Base-by-base conservation (phyloP, 2,329 filamentous ascomycete species). In the Diaporthe destruens region DNA sequence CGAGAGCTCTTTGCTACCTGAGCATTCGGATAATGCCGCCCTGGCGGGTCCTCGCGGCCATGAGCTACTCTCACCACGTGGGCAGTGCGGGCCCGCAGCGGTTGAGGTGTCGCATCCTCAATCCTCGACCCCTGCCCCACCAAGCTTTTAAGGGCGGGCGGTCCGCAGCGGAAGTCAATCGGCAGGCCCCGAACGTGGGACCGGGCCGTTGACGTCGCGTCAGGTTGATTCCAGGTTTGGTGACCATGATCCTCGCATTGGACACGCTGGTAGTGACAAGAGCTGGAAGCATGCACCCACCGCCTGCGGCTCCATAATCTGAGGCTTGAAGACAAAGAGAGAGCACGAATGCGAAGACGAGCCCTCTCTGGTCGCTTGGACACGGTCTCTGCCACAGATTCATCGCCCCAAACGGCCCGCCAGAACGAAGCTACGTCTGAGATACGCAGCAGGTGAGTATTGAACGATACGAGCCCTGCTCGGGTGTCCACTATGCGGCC, bases 111-210 rank as follows among this genome's bases (percentile, higher is more conserved):
- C 44, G 29, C 18, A 12, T 39, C 20, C 59, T 65, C 29, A 12
- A 63, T 34, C 59, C 18, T 49, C 42, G 44, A 51, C 59, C 59
- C 59, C 59, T 23, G 59, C 25, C 29, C 25, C 49, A 49, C 42
- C 59, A 51, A 49, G 59, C 59, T 65, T 49, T 29, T 49, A 11
- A 18, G 23, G 1, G 42, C 34, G 20, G 39, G 59, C 59, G 29
- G 9, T 20, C 36, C 59, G n/a, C n/a, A n/a, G n/a, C n/a, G 11
- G 34, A 65, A 65, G 42, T 65, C 59, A 51, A 65, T 51, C 59
- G 42, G 39, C 23, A 16, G 25, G 42, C 29, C 20, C 59, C 59
- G 59, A 51, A 51, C 25, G 44, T 51, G 42, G 11, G 8, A 32
- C 23, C 59, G 59, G 59, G 42, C 59, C 59, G 61, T 36, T 49